Conservation (phyloP, 2,329 filamentous ascomycete genomes). For the Pseudogymnoascus sp. region DNA sequence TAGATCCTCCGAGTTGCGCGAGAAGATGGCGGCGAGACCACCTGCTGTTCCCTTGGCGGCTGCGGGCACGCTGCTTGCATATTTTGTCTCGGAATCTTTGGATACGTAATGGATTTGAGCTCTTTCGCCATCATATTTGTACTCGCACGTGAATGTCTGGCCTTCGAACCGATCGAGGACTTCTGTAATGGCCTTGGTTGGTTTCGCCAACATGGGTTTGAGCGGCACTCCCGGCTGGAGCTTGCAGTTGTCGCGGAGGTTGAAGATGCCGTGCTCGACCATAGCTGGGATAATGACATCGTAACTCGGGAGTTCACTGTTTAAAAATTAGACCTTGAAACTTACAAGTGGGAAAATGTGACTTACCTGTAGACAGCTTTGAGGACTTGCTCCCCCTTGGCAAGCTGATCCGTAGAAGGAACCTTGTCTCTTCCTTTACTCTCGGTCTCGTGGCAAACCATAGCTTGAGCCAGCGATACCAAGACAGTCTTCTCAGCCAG, state of each 20-base stretch:
- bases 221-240: conserved; percentile 87
- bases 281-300: conserved; percentile 89
- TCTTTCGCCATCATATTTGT: conserved; percentile 96
- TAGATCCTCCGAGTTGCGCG: conserved; percentile 90
- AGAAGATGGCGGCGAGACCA: conserved; percentile 89
- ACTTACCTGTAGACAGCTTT: conserved; percentile 81
- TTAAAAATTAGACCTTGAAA: conserved; percentile 26
- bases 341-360: neutral
- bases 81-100: conserved; percentile 63
- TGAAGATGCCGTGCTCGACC: conserved; percentile 75
- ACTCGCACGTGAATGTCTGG: conserved; percentile 95
- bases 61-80: conserved; percentile 51
- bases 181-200: conserved; percentile 96
- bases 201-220: conserved; percentile 98
- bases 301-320: conserved; percentile 89
- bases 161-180: conserved; percentile 93
- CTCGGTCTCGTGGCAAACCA: conserved; percentile 75
- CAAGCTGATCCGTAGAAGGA: conserved; percentile 67
- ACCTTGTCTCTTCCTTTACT: conserved; percentile 52
- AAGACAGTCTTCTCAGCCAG: conserved; percentile 89
- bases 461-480: conserved; percentile 79
- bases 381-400: conserved; percentile 73
- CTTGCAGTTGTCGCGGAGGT: conserved; percentile 77
- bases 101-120: conserved; percentile 98
- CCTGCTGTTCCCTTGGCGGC: conserved; percentile 44